Base-by-base conservation (phyloP, 257 asterid species). In the Eucommia ulmoides region DNA sequence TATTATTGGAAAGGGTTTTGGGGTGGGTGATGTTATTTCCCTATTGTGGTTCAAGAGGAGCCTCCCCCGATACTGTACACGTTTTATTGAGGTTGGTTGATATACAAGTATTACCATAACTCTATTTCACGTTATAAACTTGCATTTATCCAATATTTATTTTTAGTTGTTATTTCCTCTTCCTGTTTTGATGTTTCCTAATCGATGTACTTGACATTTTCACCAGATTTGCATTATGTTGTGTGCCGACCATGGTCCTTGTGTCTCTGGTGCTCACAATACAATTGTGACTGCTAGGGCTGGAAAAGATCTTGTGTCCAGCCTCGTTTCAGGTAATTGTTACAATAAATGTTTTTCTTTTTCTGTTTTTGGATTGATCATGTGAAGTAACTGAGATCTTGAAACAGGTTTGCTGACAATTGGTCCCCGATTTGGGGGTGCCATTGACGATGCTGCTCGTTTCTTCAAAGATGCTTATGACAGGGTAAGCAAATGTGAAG, bases 241-340 rank as follows among this genome's bases (percentile, higher is more conserved):
- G 73, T 91, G 99, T 68, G 99, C 96, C 33, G 99, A 91, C 67
- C 99, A 91, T 49, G 99, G 99, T 64, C 96, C 96, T 24, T 86
- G 99, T 63, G 99, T 91, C 62, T 91, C 99, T 66, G 99, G 99
- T 64, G 99, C 99, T 45, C 99, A 91, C 83, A 91, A 83, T 78
- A 69, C 88, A 55, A 91, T 91, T 22, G 99, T 91, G 22, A 91
- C 99, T 20, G 93, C 99, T 57, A 79, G 99, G 70, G 99, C 99
- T 29, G 99, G 99, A 62, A 91, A 91, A 74, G 99, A 91, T 65
- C 74, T 91, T 3, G 99, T 91, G 26, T 86, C 99, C 19, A 73
- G 99, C 71, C 99, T 91, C 65, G 97, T 91, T 59, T 77, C 99
- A 41, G 99, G 98, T 85, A 63, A 18, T 66, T 66, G 35, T 41